These are phyloP conservation scores for Cercophora scortea DNA, from an alignment of 495 filamentous ascomycete species.

Conservation along the genomic window DNA sequence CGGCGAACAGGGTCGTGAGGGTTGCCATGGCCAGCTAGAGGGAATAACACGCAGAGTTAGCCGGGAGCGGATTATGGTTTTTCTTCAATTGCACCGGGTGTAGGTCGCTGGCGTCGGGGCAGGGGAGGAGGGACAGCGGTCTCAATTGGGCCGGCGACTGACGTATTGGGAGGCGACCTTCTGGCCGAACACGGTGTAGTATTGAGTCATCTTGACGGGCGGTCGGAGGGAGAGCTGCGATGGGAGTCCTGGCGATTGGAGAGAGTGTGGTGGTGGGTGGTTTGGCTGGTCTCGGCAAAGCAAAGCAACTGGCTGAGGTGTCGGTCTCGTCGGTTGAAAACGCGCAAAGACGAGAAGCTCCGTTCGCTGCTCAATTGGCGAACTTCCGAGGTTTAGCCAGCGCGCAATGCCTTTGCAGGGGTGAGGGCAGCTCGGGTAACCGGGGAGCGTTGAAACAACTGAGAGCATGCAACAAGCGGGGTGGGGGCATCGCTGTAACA, in stretches of 20 bases:
- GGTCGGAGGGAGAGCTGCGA: conserved; percentile 25
- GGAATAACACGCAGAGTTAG: background rate
- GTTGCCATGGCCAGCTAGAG: conserved; percentile 78
- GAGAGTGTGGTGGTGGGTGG: conserved; percentile 5
- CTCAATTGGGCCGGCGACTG: conserved; percentile 34
- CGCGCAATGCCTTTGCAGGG: background rate
- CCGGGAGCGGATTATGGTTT: conserved; percentile 13
- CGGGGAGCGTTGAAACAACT: no score
- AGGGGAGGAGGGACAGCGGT: background rate
- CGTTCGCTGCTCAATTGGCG: background rate
- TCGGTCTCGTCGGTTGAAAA: conserved; percentile 6
- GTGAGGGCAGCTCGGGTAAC: no score
- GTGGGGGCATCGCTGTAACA: background rate
- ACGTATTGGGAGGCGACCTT: conserved; percentile 92
- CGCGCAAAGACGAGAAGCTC: conserved; percentile 13
- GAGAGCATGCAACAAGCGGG: background rate
- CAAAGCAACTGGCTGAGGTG: no score
- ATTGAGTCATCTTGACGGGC: conserved; percentile 69
- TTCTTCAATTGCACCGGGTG: conserved; percentile 5
- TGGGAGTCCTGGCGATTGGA: conserved; percentile 22
- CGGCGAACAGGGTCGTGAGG: conserved; percentile 59
- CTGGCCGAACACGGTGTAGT: conserved; percentile 79
- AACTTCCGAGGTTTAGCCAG: conserved; percentile 10
- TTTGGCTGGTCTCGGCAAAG: background rate
- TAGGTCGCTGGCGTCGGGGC: background rate